These are phyloP conservation scores for Mortierella polycephala DNA, from an alignment of 371 early-diverging fungal species.

Conservation along the genomic window DNA sequence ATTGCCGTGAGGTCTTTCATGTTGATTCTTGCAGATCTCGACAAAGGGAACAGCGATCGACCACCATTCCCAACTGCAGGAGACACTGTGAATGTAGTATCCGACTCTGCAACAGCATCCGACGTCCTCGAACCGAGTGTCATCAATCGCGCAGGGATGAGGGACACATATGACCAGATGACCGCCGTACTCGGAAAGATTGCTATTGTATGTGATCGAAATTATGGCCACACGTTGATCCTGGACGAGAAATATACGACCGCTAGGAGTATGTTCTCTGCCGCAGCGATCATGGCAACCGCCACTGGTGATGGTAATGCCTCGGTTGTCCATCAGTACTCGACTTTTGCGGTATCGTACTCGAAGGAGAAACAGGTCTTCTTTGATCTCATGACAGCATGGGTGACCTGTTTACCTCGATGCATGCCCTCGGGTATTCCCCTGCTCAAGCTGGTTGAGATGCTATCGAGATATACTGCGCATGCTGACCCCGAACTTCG, in stretches of 20 bases:
- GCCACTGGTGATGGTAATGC: slow-evolving; percentile 46
- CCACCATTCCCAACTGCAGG: slow-evolving; percentile 68
- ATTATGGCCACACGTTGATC: slow-evolving; percentile 45
- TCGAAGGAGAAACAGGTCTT: slow-evolving; percentile 74
- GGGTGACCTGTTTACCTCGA: slow-evolving; percentile 80
- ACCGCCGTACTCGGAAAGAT: slow-evolving; percentile 52
- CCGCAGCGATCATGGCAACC: slow-evolving; percentile 45
- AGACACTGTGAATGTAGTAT: slow-evolving; percentile 58
- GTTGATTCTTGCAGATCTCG: slow-evolving; percentile 76
- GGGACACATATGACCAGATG: slow-evolving; percentile 50
- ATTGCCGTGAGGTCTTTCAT: slow-evolving; percentile 81
- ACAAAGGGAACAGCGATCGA: slow-evolving; percentile 57
- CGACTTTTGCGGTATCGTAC: slow-evolving; percentile 68
- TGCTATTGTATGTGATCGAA: slow-evolving; percentile 45
- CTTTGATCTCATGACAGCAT: slow-evolving; percentile 73
- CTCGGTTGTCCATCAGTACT: slow-evolving; percentile 67
- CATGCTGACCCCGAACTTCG: slow-evolving; percentile 88
- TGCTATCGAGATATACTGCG: slow-evolving; percentile 79
- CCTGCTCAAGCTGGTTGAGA: slow-evolving; percentile 76
- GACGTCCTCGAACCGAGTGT: slow-evolving; percentile 58
- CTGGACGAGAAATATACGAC: slow-evolving; percentile 53
- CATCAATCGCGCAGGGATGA: slow-evolving; percentile 59
- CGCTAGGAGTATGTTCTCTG: slow-evolving; percentile 50
- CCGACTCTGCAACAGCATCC: slow-evolving; percentile 33
- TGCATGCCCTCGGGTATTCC: slow-evolving; percentile 75